These are phyloP conservation scores for Biancaea sappan DNA, from an alignment of 306 rosid genomes.

Conservation along the genomic window DNA sequence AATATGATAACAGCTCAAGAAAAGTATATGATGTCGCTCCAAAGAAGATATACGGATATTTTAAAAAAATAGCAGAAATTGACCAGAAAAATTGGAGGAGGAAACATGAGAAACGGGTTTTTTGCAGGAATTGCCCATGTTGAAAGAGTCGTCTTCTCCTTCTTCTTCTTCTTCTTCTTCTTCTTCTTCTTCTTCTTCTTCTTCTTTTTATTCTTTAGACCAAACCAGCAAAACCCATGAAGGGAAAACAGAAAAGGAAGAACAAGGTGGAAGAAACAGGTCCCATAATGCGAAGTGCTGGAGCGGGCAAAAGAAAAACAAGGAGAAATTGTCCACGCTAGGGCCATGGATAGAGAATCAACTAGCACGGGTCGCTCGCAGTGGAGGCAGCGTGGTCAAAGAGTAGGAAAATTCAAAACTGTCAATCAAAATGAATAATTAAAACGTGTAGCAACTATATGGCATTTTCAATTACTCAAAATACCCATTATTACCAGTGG, in stretches of 20 bases:
- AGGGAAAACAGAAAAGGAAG: not conserved
- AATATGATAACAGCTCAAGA: not conserved
- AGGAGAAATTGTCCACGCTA: constrained; percentile 28
- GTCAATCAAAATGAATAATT: not conserved
- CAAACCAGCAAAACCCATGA: constrained; percentile 30
- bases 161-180: too few species aligned
- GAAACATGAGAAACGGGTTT: constrained; percentile 80
- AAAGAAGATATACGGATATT: not conserved
- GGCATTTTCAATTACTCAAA: too few species aligned
- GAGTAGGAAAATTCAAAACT: not conserved
- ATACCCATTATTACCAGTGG: too few species aligned
- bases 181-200: not conserved
- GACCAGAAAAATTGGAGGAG: constrained; percentile 59
- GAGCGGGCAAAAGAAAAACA: not conserved
- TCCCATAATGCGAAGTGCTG: not conserved
- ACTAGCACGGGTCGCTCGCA: not conserved
- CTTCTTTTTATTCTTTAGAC: not conserved
- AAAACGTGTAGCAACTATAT: too few species aligned
- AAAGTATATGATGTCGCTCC: not conserved
- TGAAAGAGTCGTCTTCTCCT: not conserved
- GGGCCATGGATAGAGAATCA: not conserved
- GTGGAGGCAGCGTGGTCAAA: constrained; percentile 33
- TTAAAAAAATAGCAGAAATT: not conserved
- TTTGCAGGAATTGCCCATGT: constrained; percentile 69
- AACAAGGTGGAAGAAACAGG: not conserved